Evolutionary conservation across 371 early-diverging fungal genomes (phyloP).

Genomic region (Coemansia sp.): DNA sequence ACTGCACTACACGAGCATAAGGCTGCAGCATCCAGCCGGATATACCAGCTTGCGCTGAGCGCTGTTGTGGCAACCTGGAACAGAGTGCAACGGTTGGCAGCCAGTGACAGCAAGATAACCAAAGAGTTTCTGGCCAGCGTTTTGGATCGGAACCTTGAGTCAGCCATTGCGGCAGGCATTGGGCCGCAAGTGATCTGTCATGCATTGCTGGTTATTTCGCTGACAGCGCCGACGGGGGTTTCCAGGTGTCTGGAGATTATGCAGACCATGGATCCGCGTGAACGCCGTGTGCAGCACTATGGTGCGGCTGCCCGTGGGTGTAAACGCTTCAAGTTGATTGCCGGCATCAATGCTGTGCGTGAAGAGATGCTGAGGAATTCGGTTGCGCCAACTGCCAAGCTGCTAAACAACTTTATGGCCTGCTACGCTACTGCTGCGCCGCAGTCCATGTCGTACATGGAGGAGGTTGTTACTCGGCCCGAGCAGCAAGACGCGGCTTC

Average conservation of each 20-base stretch:
- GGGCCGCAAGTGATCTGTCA: not conserved
- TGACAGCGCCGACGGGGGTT: constrained; percentile 3
- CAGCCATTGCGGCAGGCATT: constrained; percentile 10
- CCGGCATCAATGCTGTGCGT: constrained; percentile 12
- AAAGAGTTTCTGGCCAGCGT: constrained; percentile 3
- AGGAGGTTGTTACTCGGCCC: not conserved
- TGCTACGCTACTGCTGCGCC: constrained; percentile 12
- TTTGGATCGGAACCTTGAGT: constrained; percentile 10
- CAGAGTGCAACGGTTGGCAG: not conserved
- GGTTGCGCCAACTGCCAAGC: not conserved
- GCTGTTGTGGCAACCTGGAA: constrained; percentile 5
- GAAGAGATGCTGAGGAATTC: constrained; percentile 6
- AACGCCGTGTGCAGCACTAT: not conserved
- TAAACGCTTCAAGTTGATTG: constrained; percentile 3
- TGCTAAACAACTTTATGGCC: constrained; percentile 13
- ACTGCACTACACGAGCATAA: not conserved
- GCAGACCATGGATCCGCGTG: not conserved
- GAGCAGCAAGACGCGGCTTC: not conserved
- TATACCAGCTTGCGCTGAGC: not conserved
- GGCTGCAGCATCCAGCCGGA: no score
- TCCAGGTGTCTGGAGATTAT: constrained; percentile 18
- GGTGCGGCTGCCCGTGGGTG: constrained; percentile 31
- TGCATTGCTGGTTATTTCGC: constrained; percentile 18
- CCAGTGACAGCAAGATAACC: not conserved
- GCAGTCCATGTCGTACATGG: constrained; percentile 1